These are phyloP conservation scores for Yarrowia hollandica DNA, from an alignment of 805 yeast species.

Conservation along the genomic window DNA sequence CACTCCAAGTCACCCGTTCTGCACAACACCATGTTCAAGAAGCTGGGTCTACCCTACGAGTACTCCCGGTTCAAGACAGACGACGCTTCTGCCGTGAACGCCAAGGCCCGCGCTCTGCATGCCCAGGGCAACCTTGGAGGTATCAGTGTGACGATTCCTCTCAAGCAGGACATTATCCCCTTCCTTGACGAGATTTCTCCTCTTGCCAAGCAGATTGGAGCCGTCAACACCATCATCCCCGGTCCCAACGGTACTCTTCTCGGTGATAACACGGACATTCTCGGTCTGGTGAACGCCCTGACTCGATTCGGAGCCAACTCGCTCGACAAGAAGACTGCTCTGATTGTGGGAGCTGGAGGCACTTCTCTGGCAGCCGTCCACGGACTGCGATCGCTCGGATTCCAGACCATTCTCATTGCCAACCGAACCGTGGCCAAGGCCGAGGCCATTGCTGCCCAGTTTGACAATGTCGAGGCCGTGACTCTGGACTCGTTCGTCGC, in stretches of 20 bases:
- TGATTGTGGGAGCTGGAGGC: conserved; percentile 96
- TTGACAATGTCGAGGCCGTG: conserved; percentile 66
- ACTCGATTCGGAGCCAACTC: conserved; percentile 54
- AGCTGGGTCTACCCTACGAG: conserved; percentile 73
- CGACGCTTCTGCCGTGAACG: conserved; percentile 57
- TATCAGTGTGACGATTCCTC: conserved; percentile 91
- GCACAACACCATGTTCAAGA: conserved; percentile 75
- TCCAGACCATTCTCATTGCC: conserved; percentile 68
- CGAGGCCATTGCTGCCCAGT: conserved; percentile 54
- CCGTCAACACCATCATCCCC: conserved; percentile 79
- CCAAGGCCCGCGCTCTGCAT: conserved; percentile 50
- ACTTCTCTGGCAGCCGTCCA: conserved; percentile 92
- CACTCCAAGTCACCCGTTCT: conserved; percentile 89
- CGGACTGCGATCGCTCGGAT: conserved; percentile 79
- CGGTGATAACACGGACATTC: conserved; percentile 97
- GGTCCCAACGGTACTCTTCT: conserved; percentile 49
- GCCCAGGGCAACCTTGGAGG: conserved; percentile 66
- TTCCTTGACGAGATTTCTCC: conserved; percentile 64
- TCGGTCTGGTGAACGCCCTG: conserved; percentile 76
- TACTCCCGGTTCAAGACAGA: conserved; percentile 70
- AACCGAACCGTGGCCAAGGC: conserved; percentile 78
- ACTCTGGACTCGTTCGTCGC: conserved; percentile 47
- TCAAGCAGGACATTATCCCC: conserved; percentile 77
- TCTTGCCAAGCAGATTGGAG: conserved; percentile 85
- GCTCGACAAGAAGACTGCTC: conserved; percentile 50